Percentiles rank a stretch among this genome's conserved stretches.
Evolutionary conservation across 352 stramenopile genomes (phyloP).

Genomic region (Globisporangium irregulare): DNA sequence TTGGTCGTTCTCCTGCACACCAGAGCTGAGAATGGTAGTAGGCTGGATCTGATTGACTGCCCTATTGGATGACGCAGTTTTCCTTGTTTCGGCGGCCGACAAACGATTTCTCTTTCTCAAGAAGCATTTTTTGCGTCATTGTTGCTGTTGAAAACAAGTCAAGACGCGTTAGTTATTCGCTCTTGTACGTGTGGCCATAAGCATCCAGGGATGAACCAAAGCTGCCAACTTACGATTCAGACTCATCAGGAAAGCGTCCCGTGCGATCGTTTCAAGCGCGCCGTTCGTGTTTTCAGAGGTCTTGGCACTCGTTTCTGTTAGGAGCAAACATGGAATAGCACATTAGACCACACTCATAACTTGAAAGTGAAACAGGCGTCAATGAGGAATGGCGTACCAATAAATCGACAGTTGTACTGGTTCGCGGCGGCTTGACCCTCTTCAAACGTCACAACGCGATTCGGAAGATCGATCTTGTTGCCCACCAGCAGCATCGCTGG

Average conservation of each 20-base stretch:
- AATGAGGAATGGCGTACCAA: constrained; percentile 45
- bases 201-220: neutral
- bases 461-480: constrained; percentile 92
- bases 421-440: constrained; percentile 78
- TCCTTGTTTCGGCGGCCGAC: constrained; percentile 71
- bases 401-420: constrained; percentile 85
- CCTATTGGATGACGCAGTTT: constrained; percentile 75
- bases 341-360: constrained; percentile 14
- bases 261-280: constrained; percentile 82
- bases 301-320: constrained; percentile 85
- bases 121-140: constrained; percentile 76
- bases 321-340: neutral
- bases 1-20: constrained; percentile 3
- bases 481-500: constrained; percentile 86
- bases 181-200: neutral
- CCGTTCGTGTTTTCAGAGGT: constrained; percentile 86
- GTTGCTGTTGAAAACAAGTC: constrained; percentile 29
- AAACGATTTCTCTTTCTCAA: constrained; percentile 78
- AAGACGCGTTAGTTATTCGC: neutral
- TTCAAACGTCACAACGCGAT: constrained; percentile 73
- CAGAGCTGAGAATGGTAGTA: neutral
- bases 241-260: constrained; percentile 83
- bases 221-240: constrained; percentile 64
- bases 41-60: neutral
- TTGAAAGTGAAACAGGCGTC: neutral